Base-by-base conservation (phyloP, 1,284 basidiomycete species). In the Cryptococcus sp. region DNA sequence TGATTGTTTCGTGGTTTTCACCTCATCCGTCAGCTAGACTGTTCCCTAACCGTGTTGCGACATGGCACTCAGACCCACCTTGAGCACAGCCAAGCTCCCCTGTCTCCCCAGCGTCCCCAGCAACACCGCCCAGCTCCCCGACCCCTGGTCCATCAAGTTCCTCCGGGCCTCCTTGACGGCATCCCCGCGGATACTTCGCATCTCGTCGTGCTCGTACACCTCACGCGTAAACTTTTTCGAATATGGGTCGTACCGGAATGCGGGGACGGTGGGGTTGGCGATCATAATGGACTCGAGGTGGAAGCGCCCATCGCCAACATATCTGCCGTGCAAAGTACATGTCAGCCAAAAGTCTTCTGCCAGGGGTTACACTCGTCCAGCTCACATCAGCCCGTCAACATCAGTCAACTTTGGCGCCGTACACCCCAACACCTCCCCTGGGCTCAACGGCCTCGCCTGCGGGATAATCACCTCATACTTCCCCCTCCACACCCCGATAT, bases 281-380 rank as follows among this genome's bases (percentile, higher is more conserved):
- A 99, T 98, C 96, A 98, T 99, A 73, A 98, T 94, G 13, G 90
- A 89, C 77, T 99, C 96, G 16, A 98, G 83, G 72, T 98, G 96
- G 80, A 99, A 99, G 13, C 96, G 86, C 18, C 96, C 96, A 70
- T 99, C 96, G 21, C 96, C 96, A 33, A 99, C 84, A 75, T 98
- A 99, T 67, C 91, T 93, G 67, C 16, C 11, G 45, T 39, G 35
- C 38, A n/a, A n/a, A n/a, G n/a, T n/a, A 42, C 39, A 13, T 16
- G 21, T 38, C 28, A 43, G n/a, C 33, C 24, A 15, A 45, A 20
- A n/a, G n/a, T n/a, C n/a, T n/a, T n/a, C n/a, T n/a, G n/a, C n/a
- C n/a, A n/a, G n/a, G n/a, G n/a, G 21, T 40, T 8, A 4, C 21
- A 35, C 23, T 4, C 16, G 50, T 33, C 23, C 0, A 9, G 79